Evolutionary conservation across 2,329 filamentous ascomycete species (phyloP), one percentile per base, ranked within the genome.

Genomic region (Stenocarpella maydis): DNA sequence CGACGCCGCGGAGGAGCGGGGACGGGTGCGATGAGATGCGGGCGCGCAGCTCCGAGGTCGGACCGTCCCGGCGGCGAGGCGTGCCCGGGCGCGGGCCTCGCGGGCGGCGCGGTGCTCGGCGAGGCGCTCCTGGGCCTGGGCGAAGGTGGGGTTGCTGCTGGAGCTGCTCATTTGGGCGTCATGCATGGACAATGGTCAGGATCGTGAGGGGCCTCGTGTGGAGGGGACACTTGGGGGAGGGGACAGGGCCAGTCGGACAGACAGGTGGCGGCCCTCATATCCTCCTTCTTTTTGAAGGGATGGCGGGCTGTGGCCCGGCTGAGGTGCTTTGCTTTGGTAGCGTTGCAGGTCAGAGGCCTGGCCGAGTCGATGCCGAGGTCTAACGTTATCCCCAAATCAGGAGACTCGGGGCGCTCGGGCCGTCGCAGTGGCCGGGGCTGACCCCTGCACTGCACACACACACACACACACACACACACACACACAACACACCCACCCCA

Each of bases 101-200:
- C 92, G 91, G 72, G 90, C 90, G 78, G 89, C 88, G 76, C 94
- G 93, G 76, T 94, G 92, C 75, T 92, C 91, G 73, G 92, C 87
- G 71, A 98, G 90, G 79, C 95, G 93, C 82, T 92, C 88, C 83
- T 98, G 95, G 73, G 95, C 95, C 79, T 93, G 91, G 80, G 92
- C 91, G 82, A 98, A 98, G 81, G 92, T 92, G 71, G 82, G 81
- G 71, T 84, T 82, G 76, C 81, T 82, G 31, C 31, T 34, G 31
- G 4, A 4, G 34, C 34, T 37, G 76, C 81, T 85, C 85, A 86
- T 86, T 74, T 72, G 71, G 72, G 69, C 69, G 60, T 58, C 53
- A 63, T 63, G 41, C 37, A 49, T 17, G 41, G 47, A 17, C 34
- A 15, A 41, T n/a, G 37, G 15, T 39, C 39, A 17, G 15, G 10